phyloP scores from a whole-genome alignment of 2,329 filamentous ascomycete species.

The Cladosporium colombiae region DNA sequence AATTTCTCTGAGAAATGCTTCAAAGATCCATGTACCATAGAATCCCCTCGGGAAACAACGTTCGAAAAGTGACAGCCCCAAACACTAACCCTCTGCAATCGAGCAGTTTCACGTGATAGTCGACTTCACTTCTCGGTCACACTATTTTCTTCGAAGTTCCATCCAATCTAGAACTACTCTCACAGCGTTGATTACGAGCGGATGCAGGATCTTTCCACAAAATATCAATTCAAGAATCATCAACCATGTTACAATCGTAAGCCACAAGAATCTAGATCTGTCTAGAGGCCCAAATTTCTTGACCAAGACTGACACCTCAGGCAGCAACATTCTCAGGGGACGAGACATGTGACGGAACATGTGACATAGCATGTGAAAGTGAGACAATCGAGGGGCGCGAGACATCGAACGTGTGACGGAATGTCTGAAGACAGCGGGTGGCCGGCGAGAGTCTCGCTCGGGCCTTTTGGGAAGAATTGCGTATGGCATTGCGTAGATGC shows the following conservation, averaged over 20 bases:
- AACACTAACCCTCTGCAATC: background rate
- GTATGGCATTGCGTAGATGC: constrained; percentile 7
- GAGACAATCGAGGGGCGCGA: constrained; percentile 4
- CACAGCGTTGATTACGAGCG: background rate
- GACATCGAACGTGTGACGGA: constrained; percentile 16
- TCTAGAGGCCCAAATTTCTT: background rate
- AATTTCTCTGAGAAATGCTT: background rate
- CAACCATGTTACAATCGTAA: background rate
- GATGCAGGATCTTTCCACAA: background rate
- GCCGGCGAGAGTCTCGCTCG: constrained; percentile 15
- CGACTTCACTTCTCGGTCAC: background rate
- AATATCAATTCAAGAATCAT: background rate
- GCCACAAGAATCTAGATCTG: background rate
- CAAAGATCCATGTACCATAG: background rate
- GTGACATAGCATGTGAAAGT: constrained; percentile 7
- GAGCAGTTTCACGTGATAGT: background rate
- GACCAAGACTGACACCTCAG: background rate
- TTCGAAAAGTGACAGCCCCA: background rate
- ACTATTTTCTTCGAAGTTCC: background rate
- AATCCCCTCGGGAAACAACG: background rate
- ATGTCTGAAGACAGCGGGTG: constrained; percentile 7
- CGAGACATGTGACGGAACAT: constrained; percentile 10
- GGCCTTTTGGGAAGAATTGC: constrained; percentile 10
- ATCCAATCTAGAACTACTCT: background rate
- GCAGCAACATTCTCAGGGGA: background rate